Conservation (phyloP, 2,329 filamentous ascomycete genomes). For the Sporothrix sp. region DNA sequence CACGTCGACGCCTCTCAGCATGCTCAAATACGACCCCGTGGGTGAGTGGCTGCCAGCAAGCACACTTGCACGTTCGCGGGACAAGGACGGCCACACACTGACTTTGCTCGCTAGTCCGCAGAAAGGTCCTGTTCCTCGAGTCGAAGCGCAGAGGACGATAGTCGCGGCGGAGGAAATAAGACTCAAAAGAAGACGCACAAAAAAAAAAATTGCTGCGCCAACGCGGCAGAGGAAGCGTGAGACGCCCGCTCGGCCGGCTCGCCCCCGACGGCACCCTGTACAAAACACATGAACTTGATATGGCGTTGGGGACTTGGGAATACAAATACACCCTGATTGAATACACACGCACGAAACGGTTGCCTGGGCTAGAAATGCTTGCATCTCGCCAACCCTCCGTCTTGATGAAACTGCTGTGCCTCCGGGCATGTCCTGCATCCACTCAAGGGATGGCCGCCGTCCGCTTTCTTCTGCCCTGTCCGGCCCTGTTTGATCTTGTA, state of each 20-base stretch:
- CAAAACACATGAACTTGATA: slow-evolving; percentile 5
- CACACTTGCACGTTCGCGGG: too few relatives aligned
- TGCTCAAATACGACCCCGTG: slow-evolving; percentile 98
- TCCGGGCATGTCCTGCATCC: too few relatives aligned
- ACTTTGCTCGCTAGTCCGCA: too few relatives aligned
- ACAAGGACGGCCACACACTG: too few relatives aligned
- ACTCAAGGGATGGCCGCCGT: too few relatives aligned
- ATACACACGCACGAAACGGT: neutral
- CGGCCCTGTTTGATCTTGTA: neutral
- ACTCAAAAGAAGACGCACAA: neutral
- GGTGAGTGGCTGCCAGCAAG: slow-evolving; percentile 50
- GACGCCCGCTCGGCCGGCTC: neutral
- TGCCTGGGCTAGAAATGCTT: too few relatives aligned
- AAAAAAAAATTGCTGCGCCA: too few relatives aligned
- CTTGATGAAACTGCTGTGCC: too few relatives aligned
- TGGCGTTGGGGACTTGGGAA: slow-evolving; percentile 12
- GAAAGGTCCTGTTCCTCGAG: slow-evolving; percentile 93
- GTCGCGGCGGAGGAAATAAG: neutral
- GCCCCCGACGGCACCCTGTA: slow-evolving; percentile 1
- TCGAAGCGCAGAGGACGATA: slow-evolving; percentile 56
- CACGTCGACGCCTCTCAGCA: slow-evolving; percentile 73
- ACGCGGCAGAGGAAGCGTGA: too few relatives aligned
- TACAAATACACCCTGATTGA: slow-evolving; percentile 2
- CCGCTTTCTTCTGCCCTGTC: neutral
- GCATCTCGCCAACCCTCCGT: neutral